phyloP scores from a whole-genome alignment of 2,329 filamentous ascomycete genomes.

The Penicillium italicum region DNA sequence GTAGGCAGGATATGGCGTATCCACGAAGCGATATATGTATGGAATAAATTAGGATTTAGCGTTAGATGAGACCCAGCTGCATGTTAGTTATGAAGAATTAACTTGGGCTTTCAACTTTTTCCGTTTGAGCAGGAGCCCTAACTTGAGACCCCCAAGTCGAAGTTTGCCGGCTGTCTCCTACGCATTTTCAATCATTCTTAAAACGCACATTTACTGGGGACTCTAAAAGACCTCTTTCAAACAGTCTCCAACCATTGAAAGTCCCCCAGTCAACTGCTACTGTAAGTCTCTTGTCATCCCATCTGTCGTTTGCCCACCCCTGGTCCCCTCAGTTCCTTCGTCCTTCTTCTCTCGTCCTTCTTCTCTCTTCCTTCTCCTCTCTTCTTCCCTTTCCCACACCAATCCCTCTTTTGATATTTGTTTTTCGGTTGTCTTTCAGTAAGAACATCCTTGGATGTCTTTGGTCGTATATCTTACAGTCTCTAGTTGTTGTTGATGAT shows the following conservation, averaged over 20 bases:
- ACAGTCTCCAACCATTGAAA: background rate
- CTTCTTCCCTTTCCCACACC: background rate
- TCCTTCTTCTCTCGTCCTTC: background rate
- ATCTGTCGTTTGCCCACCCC: background rate
- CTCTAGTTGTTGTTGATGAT: background rate
- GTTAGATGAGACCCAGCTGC: too few relatives aligned
- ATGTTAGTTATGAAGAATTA: too few relatives aligned
- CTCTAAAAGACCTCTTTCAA: background rate
- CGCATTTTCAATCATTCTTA: background rate
- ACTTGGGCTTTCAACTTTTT: too few relatives aligned
- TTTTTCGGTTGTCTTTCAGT: background rate
- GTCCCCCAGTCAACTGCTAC: too few relatives aligned
- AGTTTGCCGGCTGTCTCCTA: slow-evolving; percentile 1
- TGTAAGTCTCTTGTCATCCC: background rate
- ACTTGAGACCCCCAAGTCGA: background rate
- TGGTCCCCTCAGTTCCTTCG: background rate
- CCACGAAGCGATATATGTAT: too few relatives aligned
- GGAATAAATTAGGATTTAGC: too few relatives aligned
- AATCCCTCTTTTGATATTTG: background rate
- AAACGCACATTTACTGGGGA: background rate
- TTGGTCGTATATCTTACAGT: background rate
- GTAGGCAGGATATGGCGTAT: too few relatives aligned
- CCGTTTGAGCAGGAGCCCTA: slow-evolving; percentile 3
- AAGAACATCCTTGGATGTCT: background rate
- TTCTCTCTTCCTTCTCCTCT: background rate